Evolutionary conservation across 176 grass and related monocot species (phyloP), one percentile per base, ranked within the genome.

Genomic region (Tuctoria greenei): DNA sequence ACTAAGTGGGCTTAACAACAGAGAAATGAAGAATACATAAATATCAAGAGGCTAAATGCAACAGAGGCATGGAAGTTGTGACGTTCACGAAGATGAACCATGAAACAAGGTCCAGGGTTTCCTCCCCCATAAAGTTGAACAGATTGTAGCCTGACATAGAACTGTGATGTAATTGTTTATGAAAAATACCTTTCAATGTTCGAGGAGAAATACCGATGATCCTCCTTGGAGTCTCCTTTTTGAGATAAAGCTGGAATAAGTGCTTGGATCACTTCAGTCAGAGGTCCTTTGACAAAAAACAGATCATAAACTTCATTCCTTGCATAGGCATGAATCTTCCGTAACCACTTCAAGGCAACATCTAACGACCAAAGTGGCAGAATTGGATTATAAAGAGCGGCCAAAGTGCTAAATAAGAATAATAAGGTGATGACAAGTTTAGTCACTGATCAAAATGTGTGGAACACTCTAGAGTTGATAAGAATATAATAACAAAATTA

Each of bases 221-320:
- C 86, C 64, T 95, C 88, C 71, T 82, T 91, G 79, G 84, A 81
- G 15, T 46, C 63, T 87, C 81, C 86, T 66, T 89, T 89, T 50
- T 89, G 77, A 70, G 83, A 78, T 79, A 97, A 57, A 72, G 80
- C 75, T 69, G 91, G 88, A 80, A 97, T 81, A 69, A 97, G 86
- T 26, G 75, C 82, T 65, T 93, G 86, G 59, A 97, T 83, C 55
- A 93, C 86, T 93, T 93, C 91, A 81, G 74, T 92, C 79, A 67
- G 83, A 89, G 91, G 86, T 76, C 88, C 95, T 71, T 89, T 73
- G 56, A 90, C 63, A 76, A 93, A 97, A 93, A 97, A 92, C 42
- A 81, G 78, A 90, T 97, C 95, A 76, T 97, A 97, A 75, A 93
- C 36, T 83, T 93, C 86, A 58, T 83, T 91, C 77, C 84, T 93